Base-by-base conservation (phyloP, 2,329 filamentous ascomycete species). In the Fusarium devonianum region DNA sequence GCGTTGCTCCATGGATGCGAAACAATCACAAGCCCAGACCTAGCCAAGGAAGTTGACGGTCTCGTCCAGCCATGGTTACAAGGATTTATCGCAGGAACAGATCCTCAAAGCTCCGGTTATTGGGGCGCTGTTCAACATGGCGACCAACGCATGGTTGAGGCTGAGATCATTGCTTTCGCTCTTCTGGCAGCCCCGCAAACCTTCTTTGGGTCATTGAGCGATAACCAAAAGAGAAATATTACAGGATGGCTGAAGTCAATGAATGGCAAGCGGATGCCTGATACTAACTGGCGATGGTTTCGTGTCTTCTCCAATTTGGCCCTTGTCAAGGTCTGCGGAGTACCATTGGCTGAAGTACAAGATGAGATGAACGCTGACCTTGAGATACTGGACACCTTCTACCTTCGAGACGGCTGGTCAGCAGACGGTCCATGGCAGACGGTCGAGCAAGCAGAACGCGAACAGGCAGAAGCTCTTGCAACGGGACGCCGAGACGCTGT, bases 71-170 rank as follows among this genome's bases (percentile, higher is more conserved):
- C 63, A 42, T 75, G 73, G 73, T 70, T 18, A 18, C 57, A 10
- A 62, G 73, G 14, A 34, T 73, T 36, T 8, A 44, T 53, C n/a
- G 44, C 51, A 1, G 73, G 73, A 4, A 69, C 68, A 0, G 67
- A 75, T 14, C 72, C 71, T 0, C 28, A 49, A 0, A 60, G 69
- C 13, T 28, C 53, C 0, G 73, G 74, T 17, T 82, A 78, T 52
- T 82, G 79, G 79, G 78, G 78, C 0, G 62, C 69, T 1, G 71
- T 81, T 2, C 65, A 68, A 0, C 61, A 78, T 4, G 69, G 69
- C 14, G 78, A 82, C 37, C 79, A 82, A 56, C 64, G 78, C 2
- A 82, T 82, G 79, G 79, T 82, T 0, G 79, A 82, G 54, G 73
- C 77, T 29, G 79, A 82, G 56, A 76, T 77, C 18, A 70, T 82